Base-by-base conservation (phyloP, 345 rosid species). In the Punica granatum region DNA sequence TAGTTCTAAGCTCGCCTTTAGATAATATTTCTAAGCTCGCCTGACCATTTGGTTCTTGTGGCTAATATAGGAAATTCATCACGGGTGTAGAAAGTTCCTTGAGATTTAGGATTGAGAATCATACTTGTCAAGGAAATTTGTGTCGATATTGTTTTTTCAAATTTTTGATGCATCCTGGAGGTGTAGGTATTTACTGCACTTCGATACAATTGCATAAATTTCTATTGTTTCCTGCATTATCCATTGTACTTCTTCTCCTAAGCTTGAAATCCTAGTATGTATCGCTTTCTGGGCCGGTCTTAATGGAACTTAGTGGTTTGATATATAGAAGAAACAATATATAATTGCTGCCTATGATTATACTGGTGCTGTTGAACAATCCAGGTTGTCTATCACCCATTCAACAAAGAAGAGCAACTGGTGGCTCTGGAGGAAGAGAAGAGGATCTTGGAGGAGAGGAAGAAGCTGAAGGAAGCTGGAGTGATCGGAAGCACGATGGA, bases 401-500 rank as follows among this genome's bases (percentile, higher is more conserved):
- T 72, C 69, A 76, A 68, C 79, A 64, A 87, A 75, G 97, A 92
- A 80, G 99, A 95, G 84, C 92, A 85, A 74, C 31, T 82, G 82
- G 85, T 66, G 64, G 98, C 99, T 30, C 77, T 90, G 39, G 97
- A 90, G 71, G 96, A 74, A 10, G 99, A 95, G 84, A 95, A 95
- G 86, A 86, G 77, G 80, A 78, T 88, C 31, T 44, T 95, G 43
- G 99, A 92, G 74, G 79, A 76, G 66, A 89, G 88, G 39, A 92
- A 86, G 88, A 89, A 82, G 70, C 73, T 89, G 77, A 95, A 92
- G 72, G 99, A 81, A 70, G 90, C 89, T 25, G 99, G 99, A 62
- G 87, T 87, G 62, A 85, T 95, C n/a, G 97, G 93, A 62, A 95
- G 99, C 77, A 92, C 94, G 2, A 80, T 87, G 93, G 96, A 88